Evolutionary conservation across 257 asterid genomes (phyloP), one percentile per base, ranked within the genome.

Genomic region (Solanum neorickii): DNA sequence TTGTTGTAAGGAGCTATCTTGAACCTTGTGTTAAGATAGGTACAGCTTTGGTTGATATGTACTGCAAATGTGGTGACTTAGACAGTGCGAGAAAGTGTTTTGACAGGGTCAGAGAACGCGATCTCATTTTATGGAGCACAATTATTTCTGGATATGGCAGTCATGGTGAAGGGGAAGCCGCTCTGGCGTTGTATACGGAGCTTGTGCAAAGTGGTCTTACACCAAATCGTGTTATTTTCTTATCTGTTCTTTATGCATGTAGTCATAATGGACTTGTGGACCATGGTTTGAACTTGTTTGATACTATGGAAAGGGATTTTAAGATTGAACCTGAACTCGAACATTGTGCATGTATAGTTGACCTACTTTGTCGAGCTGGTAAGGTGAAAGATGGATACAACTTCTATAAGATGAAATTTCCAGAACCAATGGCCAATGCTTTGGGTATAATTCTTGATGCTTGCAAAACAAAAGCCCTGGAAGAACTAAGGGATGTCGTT

Each of bases 321-420:
- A 85, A 89, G 46, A 91, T 96, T 35, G 91, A 93, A 88, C 98
- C 99, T 75, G 93, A 91, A 88, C 86, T 92, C 47, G 97, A 96
- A 85, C 99, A 96, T 88, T 89, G 88, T 77, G 99, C 95, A 1
- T 96, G 98, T 88, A 60, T 95, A 33, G 94, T 96, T 80, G 99
- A 96, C 91, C 97, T 96, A 49, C 96, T 96, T 23, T 95, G 98
- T 85, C 95, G 99, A 83, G 98, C 98, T 12, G 96, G 95, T 49
- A 94, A 91, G 93, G 93, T 95, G 16, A 89, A 91, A 88, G 95
- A 95, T 62, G 98, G 96, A 3, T 95, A 92, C 85, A 85, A 87
- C 14, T 96, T 92, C 88, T 95, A 94, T 83, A 89, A 86, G 87
- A 90, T 87, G 89, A 91, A 88, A 93, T 96, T 93, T 86, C 41